These are phyloP conservation scores for Daldinia loculata DNA, from an alignment of 495 filamentous ascomycete species.

Conservation along the genomic window DNA sequence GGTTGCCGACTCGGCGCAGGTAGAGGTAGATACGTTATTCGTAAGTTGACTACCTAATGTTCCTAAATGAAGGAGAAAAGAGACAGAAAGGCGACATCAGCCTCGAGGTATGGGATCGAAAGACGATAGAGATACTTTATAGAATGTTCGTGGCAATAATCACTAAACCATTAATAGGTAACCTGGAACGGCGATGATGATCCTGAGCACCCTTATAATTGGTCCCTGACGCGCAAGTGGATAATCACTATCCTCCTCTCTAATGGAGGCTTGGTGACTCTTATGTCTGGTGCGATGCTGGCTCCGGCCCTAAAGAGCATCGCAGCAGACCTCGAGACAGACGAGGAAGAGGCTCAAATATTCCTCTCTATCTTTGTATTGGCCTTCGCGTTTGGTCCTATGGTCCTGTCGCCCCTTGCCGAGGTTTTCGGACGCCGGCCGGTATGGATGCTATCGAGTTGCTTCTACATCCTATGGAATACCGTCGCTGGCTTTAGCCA, in stretches of 20 bases:
- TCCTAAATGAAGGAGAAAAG: neutral
- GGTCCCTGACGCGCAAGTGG: slow-evolving; percentile 68
- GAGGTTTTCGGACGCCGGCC: slow-evolving; percentile 65
- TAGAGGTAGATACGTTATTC: slow-evolving; percentile 10
- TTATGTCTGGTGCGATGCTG: slow-evolving; percentile 74
- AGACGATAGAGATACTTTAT: neutral
- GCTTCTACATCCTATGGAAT: slow-evolving; percentile 57
- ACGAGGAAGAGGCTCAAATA: slow-evolving; percentile 40
- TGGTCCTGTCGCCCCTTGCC: slow-evolving; percentile 66
- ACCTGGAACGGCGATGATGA: slow-evolving; percentile 47
- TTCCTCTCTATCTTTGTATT: slow-evolving; percentile 56
- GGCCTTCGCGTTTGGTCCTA: slow-evolving; percentile 66
- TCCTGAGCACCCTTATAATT: slow-evolving; percentile 68
- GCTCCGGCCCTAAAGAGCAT: slow-evolving; percentile 67
- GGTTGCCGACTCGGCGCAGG: neutral
- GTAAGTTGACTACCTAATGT: neutral
- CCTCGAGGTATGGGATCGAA: neutral
- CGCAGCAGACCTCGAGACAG: slow-evolving; percentile 63
- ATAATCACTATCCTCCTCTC: slow-evolving; percentile 59
- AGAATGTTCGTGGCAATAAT: neutral
- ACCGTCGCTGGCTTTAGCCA: slow-evolving; percentile 58
- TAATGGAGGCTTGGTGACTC: slow-evolving; percentile 67
- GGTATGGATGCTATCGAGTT: slow-evolving; percentile 57
- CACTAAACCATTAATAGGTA: slow-evolving; percentile 6
- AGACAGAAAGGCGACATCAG: neutral